Evolutionary conservation across 176 grass and related monocot species (phyloP).

Genomic region (Triticum dicoccoides): DNA sequence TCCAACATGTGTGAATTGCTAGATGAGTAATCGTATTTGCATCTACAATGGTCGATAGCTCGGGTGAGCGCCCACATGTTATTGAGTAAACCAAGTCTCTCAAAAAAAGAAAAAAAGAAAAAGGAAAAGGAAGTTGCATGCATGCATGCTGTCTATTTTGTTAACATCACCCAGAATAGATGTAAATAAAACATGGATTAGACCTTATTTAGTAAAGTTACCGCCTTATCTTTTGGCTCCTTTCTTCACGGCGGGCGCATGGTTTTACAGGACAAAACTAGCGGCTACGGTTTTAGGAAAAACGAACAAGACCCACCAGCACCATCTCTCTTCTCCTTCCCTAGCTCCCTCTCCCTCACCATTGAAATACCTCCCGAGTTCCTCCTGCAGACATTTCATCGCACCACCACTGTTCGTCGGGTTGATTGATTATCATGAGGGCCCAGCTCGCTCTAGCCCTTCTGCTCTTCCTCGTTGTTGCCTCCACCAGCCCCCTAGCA

Average conservation of each 20-base stretch:
- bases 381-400: not conserved
- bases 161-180: not conserved
- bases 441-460: not conserved
- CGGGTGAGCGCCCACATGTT: not conserved
- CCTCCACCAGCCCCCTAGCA: not conserved
- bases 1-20: not conserved
- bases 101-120: too few species aligned
- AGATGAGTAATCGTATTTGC: not conserved
- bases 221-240: not conserved
- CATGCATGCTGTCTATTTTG: not conserved
- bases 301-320: not conserved
- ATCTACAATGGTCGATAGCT: not conserved
- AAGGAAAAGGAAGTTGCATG: too few species aligned
- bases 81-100: not conserved
- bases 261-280: not conserved
- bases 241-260: not conserved
- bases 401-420: not conserved
- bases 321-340: not conserved
- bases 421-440: conserved; percentile 3
- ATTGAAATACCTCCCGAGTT: conserved; percentile 5
- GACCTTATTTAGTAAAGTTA: not conserved
- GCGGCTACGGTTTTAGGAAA: not conserved
- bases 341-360: not conserved
- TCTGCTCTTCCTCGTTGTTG: conserved; percentile 6
- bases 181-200: too few species aligned